Evolutionary conservation across 2,329 filamentous ascomycete genomes (phyloP).

Genomic region (Cladophialophora yegresii): DNA sequence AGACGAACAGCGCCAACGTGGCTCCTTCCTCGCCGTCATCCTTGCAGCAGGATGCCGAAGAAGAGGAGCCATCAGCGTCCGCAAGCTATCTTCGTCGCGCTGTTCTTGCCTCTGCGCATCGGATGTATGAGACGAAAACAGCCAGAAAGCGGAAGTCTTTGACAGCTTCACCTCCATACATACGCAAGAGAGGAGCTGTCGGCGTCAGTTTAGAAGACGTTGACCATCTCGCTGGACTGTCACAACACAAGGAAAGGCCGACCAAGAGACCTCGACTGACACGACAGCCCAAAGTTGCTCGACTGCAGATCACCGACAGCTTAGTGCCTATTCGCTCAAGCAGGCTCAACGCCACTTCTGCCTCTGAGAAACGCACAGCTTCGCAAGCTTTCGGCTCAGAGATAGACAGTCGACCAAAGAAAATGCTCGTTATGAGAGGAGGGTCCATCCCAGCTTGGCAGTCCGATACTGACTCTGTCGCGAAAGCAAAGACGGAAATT

Average conservation of each 20-base stretch:
- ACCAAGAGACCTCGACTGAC: background rate
- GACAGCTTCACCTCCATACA: background rate
- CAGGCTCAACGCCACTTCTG: slow-evolving; percentile 2
- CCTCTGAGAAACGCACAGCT: background rate
- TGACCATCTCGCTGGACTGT: background rate
- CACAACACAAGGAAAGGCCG: background rate
- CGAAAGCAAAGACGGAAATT: background rate
- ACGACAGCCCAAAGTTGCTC: background rate
- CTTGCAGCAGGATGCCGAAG: background rate
- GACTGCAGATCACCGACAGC: background rate
- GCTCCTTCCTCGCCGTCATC: slow-evolving; percentile 2
- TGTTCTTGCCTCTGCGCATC: slow-evolving; percentile 14
- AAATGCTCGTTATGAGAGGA: background rate
- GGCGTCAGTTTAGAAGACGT: background rate
- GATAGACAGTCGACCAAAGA: slow-evolving; percentile 3
- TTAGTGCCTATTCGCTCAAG: background rate
- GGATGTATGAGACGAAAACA: slow-evolving; percentile 2
- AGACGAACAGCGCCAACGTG: background rate
- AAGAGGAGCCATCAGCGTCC: background rate
- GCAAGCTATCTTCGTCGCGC: slow-evolving; percentile 9
- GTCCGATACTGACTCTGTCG: background rate
- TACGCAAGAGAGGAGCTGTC: slow-evolving; percentile 11
- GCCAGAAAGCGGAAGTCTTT: slow-evolving; percentile 11
- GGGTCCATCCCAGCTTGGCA: background rate
- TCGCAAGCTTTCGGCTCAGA: background rate